Evolutionary conservation across 768 basidiomycete genomes (phyloP), one percentile per base, ranked within the genome.

Genomic region (Rossbeevera mucosa): DNA sequence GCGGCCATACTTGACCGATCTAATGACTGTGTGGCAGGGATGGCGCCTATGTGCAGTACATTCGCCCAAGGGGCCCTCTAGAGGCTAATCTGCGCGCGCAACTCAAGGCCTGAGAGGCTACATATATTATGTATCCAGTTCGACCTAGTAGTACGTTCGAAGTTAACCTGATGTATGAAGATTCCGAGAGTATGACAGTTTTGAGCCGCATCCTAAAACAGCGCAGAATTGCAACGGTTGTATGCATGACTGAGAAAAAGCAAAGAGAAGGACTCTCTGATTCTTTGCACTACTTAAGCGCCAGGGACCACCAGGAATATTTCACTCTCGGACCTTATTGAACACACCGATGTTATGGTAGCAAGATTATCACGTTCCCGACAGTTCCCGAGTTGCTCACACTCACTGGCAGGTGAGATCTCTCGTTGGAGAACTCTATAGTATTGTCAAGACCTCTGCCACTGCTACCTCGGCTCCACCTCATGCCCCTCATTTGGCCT

Each of bases 41-140:
- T 74, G 94, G 94, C 58, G 91, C 93, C 9, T 96, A 96, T 70
- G 88, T 96, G 47, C 86, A 94, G 73, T 95, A 88, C 76, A 92
- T 96, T 73, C 81, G 86, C 60, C 86, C 88, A 53, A 89, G 85
- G 78, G 94, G 94, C 55, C 80, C 82, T 49, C 79, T 95, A 54
- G 87, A 92, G 76, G 61, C 78, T 66, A 95, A 96, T 79, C 78
- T 96, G 50, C 83, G 86, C 55, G 85, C 81, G 59, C 91, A 90
- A 70, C 82, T 91, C 58, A 81, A 79, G 65, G 91, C 88, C 51
- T 91, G 74, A 75, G 52, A 50, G 36, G 44, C 56, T 49, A 9
- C 26, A 13, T 45, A 38, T 31, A 45, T 57, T 31, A 40, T 30
- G 33, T 50, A 48, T 50, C 29, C 52, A 43, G 53, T 25, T 52